Percentiles rank a stretch among this genome's conserved stretches.
These are phyloP conservation scores for Penicillium samsonianum DNA, from an alignment of 495 filamentous ascomycete genomes.

Conservation along the genomic window DNA sequence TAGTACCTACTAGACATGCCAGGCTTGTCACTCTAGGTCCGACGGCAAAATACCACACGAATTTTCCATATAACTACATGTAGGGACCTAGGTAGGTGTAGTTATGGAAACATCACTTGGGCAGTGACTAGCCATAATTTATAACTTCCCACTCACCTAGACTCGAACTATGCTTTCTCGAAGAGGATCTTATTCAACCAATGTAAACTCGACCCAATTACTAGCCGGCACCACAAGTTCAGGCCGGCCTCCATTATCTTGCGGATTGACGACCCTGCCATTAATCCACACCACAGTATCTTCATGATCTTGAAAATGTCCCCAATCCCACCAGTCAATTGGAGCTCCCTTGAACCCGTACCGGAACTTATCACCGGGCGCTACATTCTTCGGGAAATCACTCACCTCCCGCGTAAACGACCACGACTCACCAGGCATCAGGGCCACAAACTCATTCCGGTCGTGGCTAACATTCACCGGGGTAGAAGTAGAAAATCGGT, in stretches of 20 bases:
- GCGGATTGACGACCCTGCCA: not conserved
- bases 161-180: too few relatives aligned
- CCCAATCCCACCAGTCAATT: constrained; percentile 13
- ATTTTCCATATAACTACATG: too few relatives aligned
- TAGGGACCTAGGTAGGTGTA: too few relatives aligned
- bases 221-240: not conserved
- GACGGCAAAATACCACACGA: not conserved
- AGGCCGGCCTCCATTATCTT: not conserved
- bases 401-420: constrained; percentile 7
- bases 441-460: not conserved
- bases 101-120: too few relatives aligned
- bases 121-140: too few relatives aligned
- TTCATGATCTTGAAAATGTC: constrained; percentile 7
- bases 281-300: not conserved
- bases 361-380: constrained; percentile 2
- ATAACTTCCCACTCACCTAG: too few relatives aligned
- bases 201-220: not conserved
- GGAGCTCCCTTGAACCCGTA: constrained; percentile 6
- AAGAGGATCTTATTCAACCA: too few relatives aligned
- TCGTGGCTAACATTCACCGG: not conserved
- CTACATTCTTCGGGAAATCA: constrained; percentile 8
- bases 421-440: constrained; percentile 9
- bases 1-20: too few relatives aligned
- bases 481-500: not conserved
- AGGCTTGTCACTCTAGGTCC: not conserved